Evolutionary conservation across 2,329 filamentous ascomycete species (phyloP).

Genomic region (Paradendryphiella salina): DNA sequence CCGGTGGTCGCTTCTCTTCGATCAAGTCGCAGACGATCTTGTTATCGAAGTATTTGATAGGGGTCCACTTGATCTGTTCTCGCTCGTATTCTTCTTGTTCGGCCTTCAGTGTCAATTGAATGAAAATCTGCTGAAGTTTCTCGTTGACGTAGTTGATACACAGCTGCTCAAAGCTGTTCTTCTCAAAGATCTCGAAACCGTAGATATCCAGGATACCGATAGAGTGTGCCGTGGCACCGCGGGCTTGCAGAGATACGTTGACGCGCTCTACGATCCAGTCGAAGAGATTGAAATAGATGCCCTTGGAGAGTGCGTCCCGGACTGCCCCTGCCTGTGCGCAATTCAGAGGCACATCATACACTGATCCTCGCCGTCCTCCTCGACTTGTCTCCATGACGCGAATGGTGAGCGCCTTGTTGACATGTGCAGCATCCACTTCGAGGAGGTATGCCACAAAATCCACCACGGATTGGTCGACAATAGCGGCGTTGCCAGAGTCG

Average conservation of each 20-base stretch:
- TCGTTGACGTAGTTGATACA: conserved; percentile 99
- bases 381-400: conserved; percentile 76
- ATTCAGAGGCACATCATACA: conserved; percentile 80
- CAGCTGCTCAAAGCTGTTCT: conserved; percentile 97
- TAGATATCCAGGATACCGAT: conserved; percentile 99
- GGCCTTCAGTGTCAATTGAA: conserved; percentile 92
- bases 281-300: conserved; percentile 96
- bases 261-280: conserved; percentile 97
- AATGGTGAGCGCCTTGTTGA: conserved; percentile 86
- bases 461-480: conserved; percentile 86
- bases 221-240: conserved; percentile 74
- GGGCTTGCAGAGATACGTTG: conserved; percentile 82
- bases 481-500: conserved; percentile 82
- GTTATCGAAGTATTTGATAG: conserved; percentile 99
- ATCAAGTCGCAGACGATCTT: conserved; percentile 98
- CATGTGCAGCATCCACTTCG: conserved; percentile 77
- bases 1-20: conserved; percentile 84
- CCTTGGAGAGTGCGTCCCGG: conserved; percentile 88
- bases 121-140: conserved; percentile 98
- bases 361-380: conserved; percentile 66
- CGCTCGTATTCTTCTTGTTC: conserved; percentile 97
- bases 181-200: conserved; percentile 97
- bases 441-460: conserved; percentile 94
- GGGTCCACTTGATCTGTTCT: conserved; percentile 97
- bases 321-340: conserved; percentile 82